These are phyloP conservation scores for Cymbopogon citratus DNA, from an alignment of 176 grass and related monocot genomes.

Conservation along the genomic window DNA sequence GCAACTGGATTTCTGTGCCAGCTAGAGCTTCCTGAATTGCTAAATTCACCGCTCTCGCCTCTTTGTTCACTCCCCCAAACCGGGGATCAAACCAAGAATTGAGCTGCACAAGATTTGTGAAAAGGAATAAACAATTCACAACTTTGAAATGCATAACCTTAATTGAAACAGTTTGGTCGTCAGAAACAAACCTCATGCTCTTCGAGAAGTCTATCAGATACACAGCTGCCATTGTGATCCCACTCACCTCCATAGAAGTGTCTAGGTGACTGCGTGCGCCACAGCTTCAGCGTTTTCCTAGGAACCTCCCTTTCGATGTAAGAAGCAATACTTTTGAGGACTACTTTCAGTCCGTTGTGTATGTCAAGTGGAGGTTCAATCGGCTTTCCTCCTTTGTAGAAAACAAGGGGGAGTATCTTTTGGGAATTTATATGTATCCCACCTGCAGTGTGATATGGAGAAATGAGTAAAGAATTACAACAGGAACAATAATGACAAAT, in stretches of 20 bases:
- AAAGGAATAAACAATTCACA: background rate
- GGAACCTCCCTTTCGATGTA: slow-evolving; percentile 82
- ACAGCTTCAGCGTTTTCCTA: slow-evolving; percentile 61
- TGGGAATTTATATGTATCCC: slow-evolving; percentile 84
- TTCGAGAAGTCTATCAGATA: slow-evolving; percentile 56
- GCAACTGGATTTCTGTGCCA: slow-evolving; percentile 47
- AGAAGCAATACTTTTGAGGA: slow-evolving; percentile 69
- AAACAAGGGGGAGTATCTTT: slow-evolving; percentile 74
- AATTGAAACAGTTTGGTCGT: background rate
- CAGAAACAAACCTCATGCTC: slow-evolving; percentile 50
- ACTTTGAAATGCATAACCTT: background rate
- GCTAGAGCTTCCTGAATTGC: slow-evolving; percentile 45
- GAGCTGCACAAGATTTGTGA: slow-evolving; percentile 41
- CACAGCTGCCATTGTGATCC: slow-evolving; percentile 84
- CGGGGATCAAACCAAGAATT: slow-evolving; percentile 72
- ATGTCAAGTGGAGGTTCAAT: slow-evolving; percentile 68
- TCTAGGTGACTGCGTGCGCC: slow-evolving; percentile 83
- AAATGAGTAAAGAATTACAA: background rate
- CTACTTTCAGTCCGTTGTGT: slow-evolving; percentile 56
- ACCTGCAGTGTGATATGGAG: slow-evolving; percentile 63
- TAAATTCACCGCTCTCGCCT: slow-evolving; percentile 55
- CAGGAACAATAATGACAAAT: background rate
- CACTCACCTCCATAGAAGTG: slow-evolving; percentile 92
- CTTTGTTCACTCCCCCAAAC: slow-evolving; percentile 71
- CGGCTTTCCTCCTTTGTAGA: slow-evolving; percentile 68